Percentiles rank a stretch among this genome's conserved stretches.
phyloP scores from a whole-genome alignment of 1,284 basidiomycete species.

The Somion occarium region DNA sequence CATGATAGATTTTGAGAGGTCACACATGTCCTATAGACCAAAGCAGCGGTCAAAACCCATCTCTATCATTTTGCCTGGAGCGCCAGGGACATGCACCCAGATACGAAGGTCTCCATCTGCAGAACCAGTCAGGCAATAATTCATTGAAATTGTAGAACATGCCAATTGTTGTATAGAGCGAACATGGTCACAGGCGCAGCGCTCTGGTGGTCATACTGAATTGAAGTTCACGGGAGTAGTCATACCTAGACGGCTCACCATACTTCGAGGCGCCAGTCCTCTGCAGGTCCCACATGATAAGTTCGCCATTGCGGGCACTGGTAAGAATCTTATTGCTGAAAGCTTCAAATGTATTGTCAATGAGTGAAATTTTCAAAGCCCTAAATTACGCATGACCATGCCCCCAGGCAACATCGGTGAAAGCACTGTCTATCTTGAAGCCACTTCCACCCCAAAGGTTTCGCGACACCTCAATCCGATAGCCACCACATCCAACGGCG shows the following conservation, averaged over 20 bases:
- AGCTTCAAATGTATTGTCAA: constrained; percentile 33
- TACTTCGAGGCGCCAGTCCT: constrained; percentile 65
- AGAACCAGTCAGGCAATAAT: constrained; percentile 78
- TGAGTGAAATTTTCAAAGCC: neutral
- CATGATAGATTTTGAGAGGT: constrained; percentile 63
- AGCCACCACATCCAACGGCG: constrained; percentile 50
- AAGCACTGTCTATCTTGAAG: constrained; percentile 69
- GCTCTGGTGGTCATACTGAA: no score
- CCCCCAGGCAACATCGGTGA: constrained; percentile 81
- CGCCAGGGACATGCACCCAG: constrained; percentile 66
- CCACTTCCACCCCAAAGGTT: constrained; percentile 73
- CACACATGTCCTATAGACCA: constrained; percentile 65
- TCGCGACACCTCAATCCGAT: constrained; percentile 59
- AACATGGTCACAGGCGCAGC: constrained; percentile 67
- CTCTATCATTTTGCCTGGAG: neutral
- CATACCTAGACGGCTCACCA: constrained; percentile 48
- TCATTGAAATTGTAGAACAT: constrained; percentile 54
- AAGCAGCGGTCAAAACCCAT: neutral
- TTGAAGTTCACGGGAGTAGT: no score
- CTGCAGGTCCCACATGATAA: constrained; percentile 82
- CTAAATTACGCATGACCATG: constrained; percentile 57
- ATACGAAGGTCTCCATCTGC: constrained; percentile 80
- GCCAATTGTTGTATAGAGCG: constrained; percentile 74
- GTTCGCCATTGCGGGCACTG: constrained; percentile 78
- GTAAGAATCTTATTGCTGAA: constrained; percentile 80